A percentile compares a stretch with the other conserved stretches of the same genome.
These are phyloP conservation scores for Fonsecaea pedrosoi DNA, from an alignment of 2,329 filamentous ascomycete genomes.

Conservation along the genomic window DNA sequence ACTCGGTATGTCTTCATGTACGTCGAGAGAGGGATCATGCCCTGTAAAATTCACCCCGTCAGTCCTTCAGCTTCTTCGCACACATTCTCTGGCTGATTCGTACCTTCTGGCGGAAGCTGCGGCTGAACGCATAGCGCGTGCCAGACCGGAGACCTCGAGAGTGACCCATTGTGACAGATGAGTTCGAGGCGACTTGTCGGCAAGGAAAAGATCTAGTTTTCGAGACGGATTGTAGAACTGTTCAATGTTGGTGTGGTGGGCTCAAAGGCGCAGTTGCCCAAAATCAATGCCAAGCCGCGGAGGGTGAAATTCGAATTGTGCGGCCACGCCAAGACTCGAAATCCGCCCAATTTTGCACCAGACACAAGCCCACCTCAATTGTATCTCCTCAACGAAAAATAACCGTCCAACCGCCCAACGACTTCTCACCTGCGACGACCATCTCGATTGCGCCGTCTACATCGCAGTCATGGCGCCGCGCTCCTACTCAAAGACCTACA, in stretches of 20 bases:
- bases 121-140: conserved; percentile 86
- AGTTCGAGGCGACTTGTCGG: conserved; percentile 56
- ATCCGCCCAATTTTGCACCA: conserved; percentile 17
- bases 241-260: conserved; percentile 15
- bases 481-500: conserved; percentile 99
- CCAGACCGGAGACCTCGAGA: conserved; percentile 84
- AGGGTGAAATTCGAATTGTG: conserved; percentile 22
- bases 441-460: conserved; percentile 42
- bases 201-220: conserved; percentile 57
- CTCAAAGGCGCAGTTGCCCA: conserved; percentile 19
- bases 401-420: conserved; percentile 34
- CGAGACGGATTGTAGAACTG: conserved; percentile 39
- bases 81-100: conserved; percentile 1
- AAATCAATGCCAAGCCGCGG: conserved; percentile 19
- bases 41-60: conserved; percentile 46
- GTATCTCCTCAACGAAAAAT: background rate
- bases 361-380: conserved; percentile 13
- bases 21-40: conserved; percentile 89
- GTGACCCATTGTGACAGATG: conserved; percentile 70
- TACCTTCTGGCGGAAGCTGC: conserved; percentile 86
- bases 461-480: conserved; percentile 59
- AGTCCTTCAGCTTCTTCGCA: conserved; percentile 8
- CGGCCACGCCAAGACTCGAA: conserved; percentile 11
- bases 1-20: conserved; percentile 80
- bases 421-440: conserved; percentile 31